Base-by-base conservation (phyloP, 2,329 filamentous ascomycete species). In the Iodosphaeria phyllophila region DNA sequence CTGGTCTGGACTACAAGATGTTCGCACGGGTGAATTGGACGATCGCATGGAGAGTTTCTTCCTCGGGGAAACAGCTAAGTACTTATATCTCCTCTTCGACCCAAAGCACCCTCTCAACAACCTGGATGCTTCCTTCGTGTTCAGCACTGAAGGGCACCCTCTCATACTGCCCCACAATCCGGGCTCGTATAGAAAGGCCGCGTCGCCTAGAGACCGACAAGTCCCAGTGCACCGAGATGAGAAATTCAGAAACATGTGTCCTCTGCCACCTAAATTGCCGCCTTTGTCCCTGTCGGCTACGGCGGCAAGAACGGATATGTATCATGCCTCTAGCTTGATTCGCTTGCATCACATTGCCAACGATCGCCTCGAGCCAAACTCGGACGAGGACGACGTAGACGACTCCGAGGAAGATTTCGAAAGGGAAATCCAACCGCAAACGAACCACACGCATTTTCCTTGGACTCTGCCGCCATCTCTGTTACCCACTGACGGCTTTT, bases 31-130 rank as follows among this genome's bases (percentile, higher is more conserved):
- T 4, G 80, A 93, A 50, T 70, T 82, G 48, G 79, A 69, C 37
- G 84, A 98, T 45, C 75, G 89, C 17, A 95, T 95, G 89, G 89
- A 98, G 50, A 95, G 86, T 45, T 98, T 95, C 59, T 95, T 95
- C 42, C 61, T 98, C 1, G 86, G 89, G 9, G 89, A 98, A 50
- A 98, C 89, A 2, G 74, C 82, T 22, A 93, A 95, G 49, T 98
- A 98, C 47, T 58, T 98, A 33, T 95, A 91, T 46, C 56, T 98
- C 27, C 65, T 95, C 3, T 95, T 91, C 46, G 79, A 92, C 35
- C 64, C 73, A 4, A 63, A 72, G 9, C 89, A 95, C 49, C 82
- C 84, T 1, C 54, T 98, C 20, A 95, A 95, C 48, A 73, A 69
- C 12, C 54, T 91, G 19, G 89, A 95, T 47, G 72, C 74, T 0